Conservation (phyloP, 73 alveolate species). For the Symbiodinium pilosum region DNA sequence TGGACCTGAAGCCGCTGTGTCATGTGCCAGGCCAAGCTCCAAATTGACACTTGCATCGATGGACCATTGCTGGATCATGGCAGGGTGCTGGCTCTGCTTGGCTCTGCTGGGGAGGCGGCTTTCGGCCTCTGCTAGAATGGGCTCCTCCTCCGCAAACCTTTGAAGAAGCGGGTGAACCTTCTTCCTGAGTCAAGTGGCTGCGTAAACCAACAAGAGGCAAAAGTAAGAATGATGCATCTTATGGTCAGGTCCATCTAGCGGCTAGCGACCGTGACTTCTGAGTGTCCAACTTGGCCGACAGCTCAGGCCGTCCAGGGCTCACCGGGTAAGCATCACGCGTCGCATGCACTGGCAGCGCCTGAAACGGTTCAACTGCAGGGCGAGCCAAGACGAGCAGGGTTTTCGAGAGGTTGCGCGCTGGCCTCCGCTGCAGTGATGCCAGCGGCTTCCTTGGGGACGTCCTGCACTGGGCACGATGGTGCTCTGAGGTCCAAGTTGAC, state of each 20-base stretch:
- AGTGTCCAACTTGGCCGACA: constrained; percentile 2
- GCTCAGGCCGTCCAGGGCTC: constrained; percentile 78
- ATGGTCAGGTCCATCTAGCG: neutral
- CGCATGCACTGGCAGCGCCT: neutral
- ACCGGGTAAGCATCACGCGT: constrained; percentile 49
- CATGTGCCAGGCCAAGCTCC: neutral
- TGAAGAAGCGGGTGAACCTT: constrained; percentile 87
- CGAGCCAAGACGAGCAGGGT: no score
- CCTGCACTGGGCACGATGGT: neutral
- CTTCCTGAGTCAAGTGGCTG: constrained; percentile 10
- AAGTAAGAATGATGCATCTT: neutral
- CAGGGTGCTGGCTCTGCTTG: no score
- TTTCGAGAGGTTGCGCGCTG: no score
- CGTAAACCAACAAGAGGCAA: neutral
- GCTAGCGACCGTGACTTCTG: no score
- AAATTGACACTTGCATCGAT: neutral
- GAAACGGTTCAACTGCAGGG: no score
- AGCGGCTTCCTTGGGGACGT: neutral
- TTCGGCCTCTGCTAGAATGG: constrained; percentile 59
- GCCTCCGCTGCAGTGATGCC: neutral
- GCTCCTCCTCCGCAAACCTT: constrained; percentile 58
- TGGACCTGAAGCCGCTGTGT: constrained; percentile 73
- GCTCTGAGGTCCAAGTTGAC: neutral
- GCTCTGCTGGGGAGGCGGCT: neutral
- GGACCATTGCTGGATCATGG: no score